Evolutionary conservation across 768 basidiomycete genomes (phyloP), one percentile per base, ranked within the genome.

Genomic region (Mycena haematopus): DNA sequence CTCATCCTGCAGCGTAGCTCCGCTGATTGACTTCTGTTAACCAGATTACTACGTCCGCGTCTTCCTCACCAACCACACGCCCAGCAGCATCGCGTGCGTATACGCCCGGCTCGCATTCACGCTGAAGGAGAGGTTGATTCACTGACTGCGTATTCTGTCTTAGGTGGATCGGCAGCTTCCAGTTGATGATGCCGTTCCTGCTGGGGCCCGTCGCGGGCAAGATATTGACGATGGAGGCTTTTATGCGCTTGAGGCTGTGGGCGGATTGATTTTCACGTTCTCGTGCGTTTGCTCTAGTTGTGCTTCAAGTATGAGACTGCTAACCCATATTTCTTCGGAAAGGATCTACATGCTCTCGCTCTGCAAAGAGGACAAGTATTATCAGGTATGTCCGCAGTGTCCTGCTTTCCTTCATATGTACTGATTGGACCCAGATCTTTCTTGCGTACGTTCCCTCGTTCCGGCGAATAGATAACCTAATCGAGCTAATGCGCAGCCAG

Each of bases 321-420:
- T n/a, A 7, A 61, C 24, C 75, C 33, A 57, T 1, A 75, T 74
- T 19, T 68, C 73, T n/a, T 42, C 19, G 6, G 6, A 19, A 42
- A 19, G 75, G 0, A 60, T 76, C 22, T 80, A 80, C 59, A 76
- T 78, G 75, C 62, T 80, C 24, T 80, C 79, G 9, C 60, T 78
- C 24, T 72, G 70, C 15, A 68, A 78, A 46, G 74, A 75, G 31
- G 71, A 74, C 19, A 59, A 74, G 19, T 79, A 77, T 52, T 78
- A 78, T 33, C 73, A 60, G 44, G 59, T 38, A 17, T 6, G 11
- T 6, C 36, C 14, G 36, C 36, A 38, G 36, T 19, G 11, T 38
- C 36, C 36, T 6, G 36, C 36, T 13, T 38, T 10, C 36, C 1
- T 17, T 38, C 11, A n/a, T n/a, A n/a, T n/a, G n/a, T n/a, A 38